Conservation (phyloP, 306 rosid species). For the Cicer chorassanicum region DNA sequence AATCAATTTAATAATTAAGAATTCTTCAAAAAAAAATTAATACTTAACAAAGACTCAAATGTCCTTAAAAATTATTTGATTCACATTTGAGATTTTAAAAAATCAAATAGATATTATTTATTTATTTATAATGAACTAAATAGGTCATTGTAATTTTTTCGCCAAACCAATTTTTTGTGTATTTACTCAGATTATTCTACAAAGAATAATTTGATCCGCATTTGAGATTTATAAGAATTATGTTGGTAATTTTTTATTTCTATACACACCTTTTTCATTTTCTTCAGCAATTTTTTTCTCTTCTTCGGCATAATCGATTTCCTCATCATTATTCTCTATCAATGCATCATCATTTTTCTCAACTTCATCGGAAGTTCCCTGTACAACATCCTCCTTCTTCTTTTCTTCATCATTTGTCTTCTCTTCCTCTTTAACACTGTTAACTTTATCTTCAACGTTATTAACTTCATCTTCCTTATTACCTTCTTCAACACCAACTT, state of each 20-base stretch:
- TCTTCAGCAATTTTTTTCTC: constrained; percentile 14
- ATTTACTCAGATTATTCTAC: no score
- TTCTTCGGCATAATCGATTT: constrained; percentile 30
- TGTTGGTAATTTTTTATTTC: no score
- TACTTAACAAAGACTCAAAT: no score
- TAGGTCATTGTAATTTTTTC: no score
- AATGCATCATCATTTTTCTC: constrained; percentile 37
- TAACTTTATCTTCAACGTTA: constrained; percentile 16
- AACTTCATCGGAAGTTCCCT: constrained; percentile 22
- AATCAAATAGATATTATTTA: no score
- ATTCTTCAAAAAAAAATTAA: no score
- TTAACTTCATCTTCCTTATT: constrained; percentile 13
- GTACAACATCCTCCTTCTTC: not conserved
- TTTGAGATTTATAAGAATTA: not conserved
- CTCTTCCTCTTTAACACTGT: constrained; percentile 40
- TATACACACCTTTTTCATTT: constrained; percentile 43
- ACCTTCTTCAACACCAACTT: constrained; percentile 6
- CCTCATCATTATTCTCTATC: constrained; percentile 32
- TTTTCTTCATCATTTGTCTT: constrained; percentile 12
- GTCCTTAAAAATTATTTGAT: no score
- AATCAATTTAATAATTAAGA: no score
- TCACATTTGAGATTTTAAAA: no score
- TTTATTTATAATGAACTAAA: no score
- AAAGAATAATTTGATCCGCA: not conserved
- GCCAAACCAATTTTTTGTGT: no score